Conservation (phyloP, 805 yeast genomes). For the Metschnikowia sp. region DNA sequence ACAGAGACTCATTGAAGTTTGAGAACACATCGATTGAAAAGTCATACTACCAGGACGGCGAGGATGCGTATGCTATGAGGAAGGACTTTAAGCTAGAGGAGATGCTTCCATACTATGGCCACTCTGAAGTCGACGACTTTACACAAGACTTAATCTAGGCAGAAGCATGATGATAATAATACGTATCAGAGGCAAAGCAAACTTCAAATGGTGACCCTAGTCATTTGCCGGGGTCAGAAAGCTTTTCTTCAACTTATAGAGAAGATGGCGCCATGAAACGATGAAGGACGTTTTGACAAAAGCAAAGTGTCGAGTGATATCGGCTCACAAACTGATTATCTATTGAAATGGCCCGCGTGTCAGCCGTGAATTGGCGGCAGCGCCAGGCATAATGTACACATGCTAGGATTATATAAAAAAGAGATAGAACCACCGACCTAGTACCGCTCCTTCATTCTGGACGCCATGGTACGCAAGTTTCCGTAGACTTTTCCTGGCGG, state of each 20-base stretch:
- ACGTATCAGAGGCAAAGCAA: too few relatives aligned
- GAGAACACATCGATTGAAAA: slow-evolving; percentile 79
- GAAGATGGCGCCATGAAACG: too few relatives aligned
- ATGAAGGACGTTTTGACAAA: too few relatives aligned
- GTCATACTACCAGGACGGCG: slow-evolving; percentile 94
- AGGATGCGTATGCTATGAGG: slow-evolving; percentile 95
- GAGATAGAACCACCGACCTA: slow-evolving; percentile 24
- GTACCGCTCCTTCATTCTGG: slow-evolving; percentile 94
- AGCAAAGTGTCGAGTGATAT: background rate
- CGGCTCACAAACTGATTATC: background rate
- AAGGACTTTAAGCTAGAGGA: slow-evolving; percentile 61
- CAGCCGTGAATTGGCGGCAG: background rate
- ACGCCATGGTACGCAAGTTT: slow-evolving; percentile 92
- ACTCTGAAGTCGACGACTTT: slow-evolving; percentile 48
- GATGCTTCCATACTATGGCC: slow-evolving; percentile 55
- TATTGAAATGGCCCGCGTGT: background rate
- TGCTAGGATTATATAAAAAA: slow-evolving; percentile 4
- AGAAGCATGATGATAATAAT: too few relatives aligned
- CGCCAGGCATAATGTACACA: slow-evolving; percentile 9
- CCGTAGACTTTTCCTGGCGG: slow-evolving; percentile 99
- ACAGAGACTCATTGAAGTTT: slow-evolving; percentile 79
- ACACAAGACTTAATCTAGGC: slow-evolving; percentile 24
- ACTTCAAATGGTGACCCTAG: too few relatives aligned
- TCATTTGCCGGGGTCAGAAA: too few relatives aligned
- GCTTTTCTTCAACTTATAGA: too few relatives aligned